A percentile compares a stretch with the other conserved stretches of the same genome.
Conservation (phyloP, 768 basidiomycete species). For the Hericium coralloides region DNA sequence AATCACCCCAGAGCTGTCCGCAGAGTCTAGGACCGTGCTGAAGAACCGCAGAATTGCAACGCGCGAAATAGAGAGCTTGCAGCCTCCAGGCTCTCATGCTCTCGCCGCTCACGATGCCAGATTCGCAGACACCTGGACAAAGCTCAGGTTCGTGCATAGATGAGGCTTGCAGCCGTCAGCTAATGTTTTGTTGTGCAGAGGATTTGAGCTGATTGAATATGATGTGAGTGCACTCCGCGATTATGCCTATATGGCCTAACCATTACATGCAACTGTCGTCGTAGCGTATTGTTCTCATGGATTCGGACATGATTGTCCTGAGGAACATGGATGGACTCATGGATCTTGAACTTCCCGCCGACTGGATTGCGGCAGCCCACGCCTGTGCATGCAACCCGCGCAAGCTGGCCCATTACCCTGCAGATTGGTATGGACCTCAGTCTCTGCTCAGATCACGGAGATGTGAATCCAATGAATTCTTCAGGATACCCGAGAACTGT, state of each 20-base stretch:
- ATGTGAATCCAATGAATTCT: background rate
- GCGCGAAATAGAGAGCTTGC: conserved; percentile 50
- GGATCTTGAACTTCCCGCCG: conserved; percentile 41
- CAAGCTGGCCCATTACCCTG: conserved; percentile 76
- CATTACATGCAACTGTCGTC: background rate
- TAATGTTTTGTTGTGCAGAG: conserved; percentile 23
- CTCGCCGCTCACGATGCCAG: conserved; percentile 33
- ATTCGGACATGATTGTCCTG: conserved; percentile 82
- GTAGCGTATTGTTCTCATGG: conserved; percentile 72
- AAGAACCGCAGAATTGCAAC: conserved; percentile 41
- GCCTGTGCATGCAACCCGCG: conserved; percentile 94
- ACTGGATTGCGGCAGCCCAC: conserved; percentile 81
- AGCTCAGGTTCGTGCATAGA: conserved; percentile 31
- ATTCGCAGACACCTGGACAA: conserved; percentile 61
- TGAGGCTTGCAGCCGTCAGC: background rate
- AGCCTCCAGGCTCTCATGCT: conserved; percentile 34
- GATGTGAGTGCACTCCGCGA: conserved; percentile 34
- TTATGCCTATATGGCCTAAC: conserved; percentile 5
- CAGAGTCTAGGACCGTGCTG: conserved; percentile 36
- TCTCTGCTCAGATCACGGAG: conserved; percentile 7
- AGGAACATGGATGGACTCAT: conserved; percentile 77
- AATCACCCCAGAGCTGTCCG: conserved; percentile 33
- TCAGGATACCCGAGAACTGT: conserved; percentile 90
- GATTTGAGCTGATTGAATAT: conserved; percentile 60
- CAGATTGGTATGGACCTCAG: conserved; percentile 58